Evolutionary conservation across 139 green algal genomes (phyloP).

Genomic region (Micractinium conductrix): DNA sequence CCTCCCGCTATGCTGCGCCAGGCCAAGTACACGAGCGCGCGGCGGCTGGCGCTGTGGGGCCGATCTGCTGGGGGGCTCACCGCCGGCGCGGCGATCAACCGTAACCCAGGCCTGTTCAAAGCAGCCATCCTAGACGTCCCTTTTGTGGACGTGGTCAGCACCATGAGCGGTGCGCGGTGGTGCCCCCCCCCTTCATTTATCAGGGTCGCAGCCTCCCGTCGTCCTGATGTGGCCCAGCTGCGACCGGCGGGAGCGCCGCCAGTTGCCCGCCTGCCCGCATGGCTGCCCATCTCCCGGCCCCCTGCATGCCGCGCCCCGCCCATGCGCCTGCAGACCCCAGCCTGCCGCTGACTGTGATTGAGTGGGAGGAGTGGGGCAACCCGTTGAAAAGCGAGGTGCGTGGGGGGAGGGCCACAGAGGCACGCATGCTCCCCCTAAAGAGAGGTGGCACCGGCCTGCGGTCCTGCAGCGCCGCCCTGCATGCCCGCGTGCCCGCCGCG

Average conservation of each 20-base stretch:
- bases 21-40: slow-evolving; percentile 53
- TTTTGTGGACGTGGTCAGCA: slow-evolving; percentile 89
- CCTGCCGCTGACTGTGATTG: slow-evolving; percentile 56
- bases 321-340: slow-evolving; percentile 39
- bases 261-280: too few species aligned
- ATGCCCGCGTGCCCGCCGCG: too few species aligned
- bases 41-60: slow-evolving; percentile 60
- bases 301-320: not conserved
- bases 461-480: too few species aligned
- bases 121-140: slow-evolving; percentile 64
- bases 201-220: too few species aligned
- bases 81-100: slow-evolving; percentile 72
- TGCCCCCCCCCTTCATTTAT: too few species aligned
- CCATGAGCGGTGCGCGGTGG: slow-evolving; percentile 55
- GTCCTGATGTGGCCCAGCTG: too few species aligned
- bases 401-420: too few species aligned
- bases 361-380: slow-evolving; percentile 76
- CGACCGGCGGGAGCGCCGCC: too few species aligned
- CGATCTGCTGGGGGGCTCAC: slow-evolving; percentile 74
- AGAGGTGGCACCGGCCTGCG: too few species aligned
- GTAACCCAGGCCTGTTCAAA: slow-evolving; percentile 67
- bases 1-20: too few species aligned
- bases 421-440: too few species aligned
- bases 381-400: slow-evolving; percentile 33
- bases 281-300: too few species aligned